Evolutionary conservation across 176 grass and related monocot species (phyloP), one percentile per base, ranked within the genome.

Genomic region (Hyparrhenia diplandra): DNA sequence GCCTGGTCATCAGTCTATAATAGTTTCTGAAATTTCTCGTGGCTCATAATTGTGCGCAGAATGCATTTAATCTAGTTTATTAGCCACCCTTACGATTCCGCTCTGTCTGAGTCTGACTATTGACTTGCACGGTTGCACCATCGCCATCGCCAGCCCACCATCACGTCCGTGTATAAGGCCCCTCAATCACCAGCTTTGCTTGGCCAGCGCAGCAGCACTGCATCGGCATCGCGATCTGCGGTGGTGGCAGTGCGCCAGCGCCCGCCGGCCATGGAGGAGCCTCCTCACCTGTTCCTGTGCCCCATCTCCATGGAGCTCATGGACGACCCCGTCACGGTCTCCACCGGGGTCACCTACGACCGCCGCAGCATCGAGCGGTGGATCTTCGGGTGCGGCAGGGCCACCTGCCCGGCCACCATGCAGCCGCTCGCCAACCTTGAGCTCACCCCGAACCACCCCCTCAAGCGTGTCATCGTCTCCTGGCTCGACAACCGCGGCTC

Each of bases 291-390:
- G 47, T 92, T 92, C 78, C 76, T 86, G 37, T 97, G 94, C 85
- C 94, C 94, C 43, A 97, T 97, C 73, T 94, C 94, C 62, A 85
- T 97, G 91, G 94, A 97, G 67, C 85, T 97, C 57, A 97, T 97
- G 91, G 87, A 87, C 67, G 94, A 97, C 51, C 94, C 94, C 37
- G 89, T 97, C 42, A 97, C 85, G 5, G 67, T 97, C 29, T 86
- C 87, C 76, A 97, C 94, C 62, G 94, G 94, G 39, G 89, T 94
- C 13, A 97, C 89, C 21, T 97, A 97, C 73, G 91, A 97, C 74
- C 80, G 87, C 43, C 86, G 82, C 71, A 94, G 85, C 94, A 97
- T 97, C 41, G 89, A 97, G 82, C 87, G 74, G 70, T 97, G 94
- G 94, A 68, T 97, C 31, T 88, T 92, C 67, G 30, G 51, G 4